phyloP scores from a whole-genome alignment of 2,329 filamentous ascomycete species.

The Colletotrichum aenigma region DNA sequence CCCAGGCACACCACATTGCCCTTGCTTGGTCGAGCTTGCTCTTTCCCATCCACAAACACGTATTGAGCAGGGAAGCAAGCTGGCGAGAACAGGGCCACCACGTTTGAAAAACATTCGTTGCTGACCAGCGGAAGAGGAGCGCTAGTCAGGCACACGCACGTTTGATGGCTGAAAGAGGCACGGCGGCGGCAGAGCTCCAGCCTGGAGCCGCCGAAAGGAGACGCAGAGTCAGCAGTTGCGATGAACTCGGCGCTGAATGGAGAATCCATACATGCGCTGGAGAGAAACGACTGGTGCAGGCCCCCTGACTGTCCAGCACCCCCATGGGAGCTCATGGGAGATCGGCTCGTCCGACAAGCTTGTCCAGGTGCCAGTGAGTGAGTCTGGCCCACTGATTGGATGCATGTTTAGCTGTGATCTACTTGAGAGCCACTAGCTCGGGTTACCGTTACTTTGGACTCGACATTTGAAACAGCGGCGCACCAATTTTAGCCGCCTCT shows the following conservation, averaged over 20 bases:
- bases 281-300: background rate
- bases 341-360: background rate
- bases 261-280: background rate
- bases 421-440: conserved; percentile 14
- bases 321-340: background rate
- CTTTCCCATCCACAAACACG: background rate
- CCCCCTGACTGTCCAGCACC: background rate
- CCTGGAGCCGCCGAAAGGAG: background rate
- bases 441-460: conserved; percentile 3
- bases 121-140: background rate
- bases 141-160: background rate
- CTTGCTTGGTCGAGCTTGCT: background rate
- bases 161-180: background rate
- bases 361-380: background rate
- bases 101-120: background rate
- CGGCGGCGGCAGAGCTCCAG: background rate
- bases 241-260: background rate
- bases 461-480: conserved; percentile 16
- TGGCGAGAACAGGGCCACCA: background rate
- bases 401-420: conserved; percentile 9
- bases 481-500: background rate
- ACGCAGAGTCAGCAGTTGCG: background rate
- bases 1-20: background rate
- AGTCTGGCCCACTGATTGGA: background rate
- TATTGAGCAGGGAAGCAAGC: background rate